Evolutionary conservation across 768 basidiomycete genomes (phyloP).

Genomic region (Leccinum sublutescens): DNA sequence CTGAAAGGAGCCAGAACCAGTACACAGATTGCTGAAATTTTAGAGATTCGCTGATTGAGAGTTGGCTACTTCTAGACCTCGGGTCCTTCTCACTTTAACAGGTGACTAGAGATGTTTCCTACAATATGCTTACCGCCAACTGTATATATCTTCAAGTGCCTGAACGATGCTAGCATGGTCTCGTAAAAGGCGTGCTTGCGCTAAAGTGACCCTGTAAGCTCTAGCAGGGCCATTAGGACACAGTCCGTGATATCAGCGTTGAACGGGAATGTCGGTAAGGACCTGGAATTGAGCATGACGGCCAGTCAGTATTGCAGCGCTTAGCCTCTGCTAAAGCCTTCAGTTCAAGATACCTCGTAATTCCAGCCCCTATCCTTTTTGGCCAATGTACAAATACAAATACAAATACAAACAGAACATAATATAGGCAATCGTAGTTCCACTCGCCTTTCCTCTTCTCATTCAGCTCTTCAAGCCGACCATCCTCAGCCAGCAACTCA

Average conservation of each 20-base stretch:
- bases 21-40: slow-evolving; percentile 25
- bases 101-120: neutral
- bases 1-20: too few relatives aligned
- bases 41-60: slow-evolving; percentile 32
- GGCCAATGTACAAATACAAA: too few relatives aligned
- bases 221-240: slow-evolving; percentile 26
- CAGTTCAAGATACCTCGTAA: too few relatives aligned
- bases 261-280: neutral
- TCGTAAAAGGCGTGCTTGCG: slow-evolving; percentile 24
- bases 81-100: slow-evolving; percentile 37
- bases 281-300: slow-evolving; percentile 1
- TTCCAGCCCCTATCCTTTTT: too few relatives aligned
- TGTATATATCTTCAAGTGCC: slow-evolving; percentile 39
- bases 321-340: neutral
- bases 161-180: slow-evolving; percentile 25
- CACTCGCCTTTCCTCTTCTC: too few relatives aligned
- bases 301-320: neutral
- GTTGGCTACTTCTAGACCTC: slow-evolving; percentile 26
- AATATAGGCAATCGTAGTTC: too few relatives aligned
- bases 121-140: slow-evolving; percentile 32
- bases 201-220: slow-evolving; percentile 23
- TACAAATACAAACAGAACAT: too few relatives aligned
- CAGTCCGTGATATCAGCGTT: slow-evolving; percentile 33
- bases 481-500: too few relatives aligned
- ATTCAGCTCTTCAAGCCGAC: too few relatives aligned